phyloP scores from a whole-genome alignment of 164 flowering plant genomes.

The Sextonia rubra region DNA sequence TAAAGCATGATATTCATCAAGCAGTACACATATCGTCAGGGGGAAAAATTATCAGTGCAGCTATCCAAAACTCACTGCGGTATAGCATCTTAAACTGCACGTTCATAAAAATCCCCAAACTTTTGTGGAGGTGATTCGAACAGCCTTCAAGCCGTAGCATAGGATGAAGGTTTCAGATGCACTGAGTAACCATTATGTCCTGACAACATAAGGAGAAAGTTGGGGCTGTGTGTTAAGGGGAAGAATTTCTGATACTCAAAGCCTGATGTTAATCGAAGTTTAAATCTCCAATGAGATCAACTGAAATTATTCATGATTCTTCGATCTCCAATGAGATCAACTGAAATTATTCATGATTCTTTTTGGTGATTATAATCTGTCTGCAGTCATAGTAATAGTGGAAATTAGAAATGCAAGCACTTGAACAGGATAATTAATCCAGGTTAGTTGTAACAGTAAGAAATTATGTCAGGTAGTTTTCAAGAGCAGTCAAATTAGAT shows the following conservation, averaged over 20 bases:
- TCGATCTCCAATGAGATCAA: not conserved
- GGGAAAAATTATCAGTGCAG: not conserved
- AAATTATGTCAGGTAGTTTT: constrained; percentile 46
- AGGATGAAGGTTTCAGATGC: not conserved
- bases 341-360: not conserved
- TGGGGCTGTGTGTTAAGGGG: not conserved
- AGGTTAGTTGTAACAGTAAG: constrained; percentile 47
- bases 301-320: not conserved
- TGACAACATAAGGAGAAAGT: too few species aligned
- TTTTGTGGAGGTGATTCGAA: not conserved
- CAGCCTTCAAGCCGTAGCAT: not conserved
- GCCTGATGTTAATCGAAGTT: not conserved
- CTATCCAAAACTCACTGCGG: not conserved
- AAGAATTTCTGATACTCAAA: not conserved
- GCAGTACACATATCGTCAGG: not conserved
- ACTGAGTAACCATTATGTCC: not conserved
- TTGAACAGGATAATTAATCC: constrained; percentile 24
- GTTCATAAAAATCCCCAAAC: not conserved
- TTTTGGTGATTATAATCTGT: not conserved
- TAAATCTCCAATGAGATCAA: not conserved
- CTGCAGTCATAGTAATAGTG: constrained; percentile 31
- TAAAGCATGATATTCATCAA: not conserved
- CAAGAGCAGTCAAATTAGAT: constrained; percentile 57
- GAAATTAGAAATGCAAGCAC: constrained; percentile 26
- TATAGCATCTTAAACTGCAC: not conserved